Evolutionary conservation across 1,139 yeast genomes (phyloP).

Genomic region (Saccharomycopsis crataegensis): DNA sequence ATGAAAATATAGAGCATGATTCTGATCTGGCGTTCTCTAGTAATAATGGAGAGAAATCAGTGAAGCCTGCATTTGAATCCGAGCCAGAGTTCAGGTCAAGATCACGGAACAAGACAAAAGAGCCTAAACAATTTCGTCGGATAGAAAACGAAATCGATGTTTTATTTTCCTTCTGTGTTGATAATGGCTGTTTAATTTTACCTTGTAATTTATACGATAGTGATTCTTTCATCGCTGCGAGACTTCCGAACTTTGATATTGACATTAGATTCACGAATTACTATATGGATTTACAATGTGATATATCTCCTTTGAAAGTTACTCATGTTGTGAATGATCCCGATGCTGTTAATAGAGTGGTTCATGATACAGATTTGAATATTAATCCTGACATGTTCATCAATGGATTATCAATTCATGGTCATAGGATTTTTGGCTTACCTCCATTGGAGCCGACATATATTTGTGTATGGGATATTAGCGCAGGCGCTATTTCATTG

Average conservation of each 20-base stretch:
- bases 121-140: constrained; percentile 32
- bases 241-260: constrained; percentile 59
- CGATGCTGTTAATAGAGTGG: constrained; percentile 23
- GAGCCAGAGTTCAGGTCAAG: constrained; percentile 9
- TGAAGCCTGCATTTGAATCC: constrained; percentile 3
- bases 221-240: constrained; percentile 52
- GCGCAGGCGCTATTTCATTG: constrained; percentile 49
- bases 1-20: neutral
- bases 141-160: constrained; percentile 73
- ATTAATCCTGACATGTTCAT: constrained; percentile 40
- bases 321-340: constrained; percentile 30
- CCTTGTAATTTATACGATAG: constrained; percentile 71
- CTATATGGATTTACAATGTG: constrained; percentile 72
- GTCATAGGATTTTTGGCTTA: constrained; percentile 87
- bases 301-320: constrained; percentile 42
- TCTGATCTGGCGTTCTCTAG: neutral
- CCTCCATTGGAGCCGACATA: constrained; percentile 88
- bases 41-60: neutral
- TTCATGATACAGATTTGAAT: constrained; percentile 23
- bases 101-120: constrained; percentile 1
- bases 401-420: constrained; percentile 65
- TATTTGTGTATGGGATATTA: constrained; percentile 84
- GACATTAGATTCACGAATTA: constrained; percentile 85
- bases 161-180: constrained; percentile 59
- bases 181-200: constrained; percentile 60